Conservation (phyloP, 148 eudicot genomes). For the Chenopodium formosanum region DNA sequence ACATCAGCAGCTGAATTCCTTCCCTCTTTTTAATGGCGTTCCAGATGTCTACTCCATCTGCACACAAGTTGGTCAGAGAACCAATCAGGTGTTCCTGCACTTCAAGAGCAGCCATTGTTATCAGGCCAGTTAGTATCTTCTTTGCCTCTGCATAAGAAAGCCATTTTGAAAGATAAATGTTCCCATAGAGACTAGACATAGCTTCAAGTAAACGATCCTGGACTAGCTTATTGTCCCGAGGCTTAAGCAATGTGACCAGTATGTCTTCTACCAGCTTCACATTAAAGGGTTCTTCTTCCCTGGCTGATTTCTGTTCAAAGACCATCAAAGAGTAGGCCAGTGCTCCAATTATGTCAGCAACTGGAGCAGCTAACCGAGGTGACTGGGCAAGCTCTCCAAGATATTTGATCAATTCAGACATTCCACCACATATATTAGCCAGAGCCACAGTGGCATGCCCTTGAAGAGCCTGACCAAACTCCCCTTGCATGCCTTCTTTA, state of each 20-base stretch:
- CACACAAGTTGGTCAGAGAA: slow-evolving; percentile 62
- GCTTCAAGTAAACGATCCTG: slow-evolving; percentile 85
- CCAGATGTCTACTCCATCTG: slow-evolving; percentile 58
- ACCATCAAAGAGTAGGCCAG: slow-evolving; percentile 72
- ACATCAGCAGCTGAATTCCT: slow-evolving; percentile 75
- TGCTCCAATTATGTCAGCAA: slow-evolving; percentile 76
- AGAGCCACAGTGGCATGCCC: slow-evolving; percentile 62
- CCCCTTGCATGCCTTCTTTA: slow-evolving; percentile 81
- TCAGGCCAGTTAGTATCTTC: slow-evolving; percentile 60
- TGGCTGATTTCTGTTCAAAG: slow-evolving; percentile 40
- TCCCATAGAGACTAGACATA: slow-evolving; percentile 78
- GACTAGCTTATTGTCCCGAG: slow-evolving; percentile 59
- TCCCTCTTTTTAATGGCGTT: slow-evolving; percentile 74
- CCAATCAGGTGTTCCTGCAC: slow-evolving; percentile 61
- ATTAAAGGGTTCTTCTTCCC: slow-evolving; percentile 46
- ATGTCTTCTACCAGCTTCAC: slow-evolving; percentile 53
- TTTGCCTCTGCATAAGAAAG: slow-evolving; percentile 61
- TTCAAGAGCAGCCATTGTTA: slow-evolving; percentile 63
- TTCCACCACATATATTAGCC: slow-evolving; percentile 79
- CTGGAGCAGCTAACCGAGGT: slow-evolving; percentile 67
- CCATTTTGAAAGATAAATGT: slow-evolving; percentile 44
- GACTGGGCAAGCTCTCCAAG: slow-evolving; percentile 75
- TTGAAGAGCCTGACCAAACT: slow-evolving; percentile 68
- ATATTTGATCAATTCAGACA: slow-evolving; percentile 59
- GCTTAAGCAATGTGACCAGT: slow-evolving; percentile 52